A percentile compares a stretch with the other conserved stretches of the same genome.
phyloP scores from a whole-genome alignment of 192 early-diverging fungal species.

The Piromyces sp. region DNA sequence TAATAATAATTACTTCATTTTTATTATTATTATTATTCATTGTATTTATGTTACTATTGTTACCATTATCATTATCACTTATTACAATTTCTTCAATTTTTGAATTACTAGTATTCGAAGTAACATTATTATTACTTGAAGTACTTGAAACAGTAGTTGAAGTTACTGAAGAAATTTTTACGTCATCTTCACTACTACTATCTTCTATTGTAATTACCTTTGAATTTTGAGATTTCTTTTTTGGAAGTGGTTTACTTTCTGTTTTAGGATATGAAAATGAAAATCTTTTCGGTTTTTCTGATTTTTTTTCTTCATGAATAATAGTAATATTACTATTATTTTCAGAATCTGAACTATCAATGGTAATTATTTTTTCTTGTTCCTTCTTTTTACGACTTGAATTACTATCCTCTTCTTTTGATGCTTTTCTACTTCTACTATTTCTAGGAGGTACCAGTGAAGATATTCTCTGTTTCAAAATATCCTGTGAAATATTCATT shows the following conservation, averaged over 20 bases:
- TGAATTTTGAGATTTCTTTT: background rate
- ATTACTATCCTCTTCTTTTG: background rate
- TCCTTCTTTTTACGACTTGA: background rate
- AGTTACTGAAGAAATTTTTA: too few species aligned
- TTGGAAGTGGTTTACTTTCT: background rate
- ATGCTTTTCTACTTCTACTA: background rate
- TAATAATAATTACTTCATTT: too few species aligned
- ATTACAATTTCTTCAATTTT: too few species aligned
- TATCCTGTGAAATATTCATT: background rate
- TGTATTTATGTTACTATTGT: too few species aligned
- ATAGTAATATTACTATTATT: background rate
- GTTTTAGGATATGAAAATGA: background rate
- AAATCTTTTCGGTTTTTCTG: background rate
- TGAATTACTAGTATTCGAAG: too few species aligned
- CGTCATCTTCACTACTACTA: background rate
- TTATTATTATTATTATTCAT: too few species aligned
- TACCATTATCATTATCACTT: too few species aligned
- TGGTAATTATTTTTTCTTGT: background rate
- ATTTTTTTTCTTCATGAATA: background rate
- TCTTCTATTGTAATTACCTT: background rate
- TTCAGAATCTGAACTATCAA: background rate
- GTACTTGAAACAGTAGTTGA: too few species aligned
- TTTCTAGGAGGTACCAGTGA: background rate
- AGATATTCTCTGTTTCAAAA: background rate
- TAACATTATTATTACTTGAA: too few species aligned